Evolutionary conservation across 768 basidiomycete genomes (phyloP).

Genomic region (Auriscalpium microsporum): DNA sequence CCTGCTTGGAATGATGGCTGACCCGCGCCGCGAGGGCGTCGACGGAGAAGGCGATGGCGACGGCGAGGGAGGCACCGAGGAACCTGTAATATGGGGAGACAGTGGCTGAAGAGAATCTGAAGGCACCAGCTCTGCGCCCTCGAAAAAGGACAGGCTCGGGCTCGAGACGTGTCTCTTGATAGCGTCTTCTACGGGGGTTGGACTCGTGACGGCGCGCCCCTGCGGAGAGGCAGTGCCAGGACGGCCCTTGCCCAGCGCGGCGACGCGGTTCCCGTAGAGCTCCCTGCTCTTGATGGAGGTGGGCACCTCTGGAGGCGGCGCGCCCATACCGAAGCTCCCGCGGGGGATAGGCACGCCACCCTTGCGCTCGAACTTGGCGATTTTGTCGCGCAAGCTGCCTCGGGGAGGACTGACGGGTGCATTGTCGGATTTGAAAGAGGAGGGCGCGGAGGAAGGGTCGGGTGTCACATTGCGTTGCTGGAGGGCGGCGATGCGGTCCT

Average conservation of each 20-base stretch:
- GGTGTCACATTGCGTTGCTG: constrained; percentile 42
- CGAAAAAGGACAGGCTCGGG: background rate
- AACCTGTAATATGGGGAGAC: background rate
- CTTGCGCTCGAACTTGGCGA: constrained; percentile 73
- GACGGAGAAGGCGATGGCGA: background rate
- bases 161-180: background rate
- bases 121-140: background rate
- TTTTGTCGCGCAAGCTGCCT: constrained; percentile 50
- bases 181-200: background rate
- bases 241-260: constrained; percentile 21
- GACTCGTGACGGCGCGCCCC: constrained; percentile 9
- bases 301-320: constrained; percentile 44
- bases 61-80: background rate
- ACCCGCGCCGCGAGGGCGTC: background rate
- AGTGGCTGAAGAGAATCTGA: background rate
- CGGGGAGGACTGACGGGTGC: constrained; percentile 13
- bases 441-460: constrained; percentile 25
- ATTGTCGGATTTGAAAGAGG: constrained; percentile 20
- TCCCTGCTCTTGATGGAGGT: constrained; percentile 46
- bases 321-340: constrained; percentile 63
- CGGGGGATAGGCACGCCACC: constrained; percentile 71
- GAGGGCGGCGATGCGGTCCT: constrained; percentile 76
- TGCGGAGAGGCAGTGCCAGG: constrained; percentile 7
- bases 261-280: constrained; percentile 69
- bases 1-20: background rate